Base-by-base conservation (phyloP, 441 rosid genomes). In the Erodium trifolium region DNA sequence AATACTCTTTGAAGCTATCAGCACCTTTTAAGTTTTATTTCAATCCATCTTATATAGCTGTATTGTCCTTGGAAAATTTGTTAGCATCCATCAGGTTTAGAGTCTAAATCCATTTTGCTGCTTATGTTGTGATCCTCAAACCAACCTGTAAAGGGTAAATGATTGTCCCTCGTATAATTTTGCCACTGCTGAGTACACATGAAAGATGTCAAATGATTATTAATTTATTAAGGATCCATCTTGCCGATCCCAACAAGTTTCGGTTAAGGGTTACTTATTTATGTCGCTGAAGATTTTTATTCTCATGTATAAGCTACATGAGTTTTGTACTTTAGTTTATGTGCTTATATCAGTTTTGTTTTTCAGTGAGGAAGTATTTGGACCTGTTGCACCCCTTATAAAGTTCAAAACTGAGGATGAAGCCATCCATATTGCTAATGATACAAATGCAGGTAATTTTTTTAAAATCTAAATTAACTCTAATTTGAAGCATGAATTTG, bases 321-420 rank as follows among this genome's bases (percentile, higher is more conserved):
- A 5, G 17, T 57, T 62, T 14, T 16, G 13, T 11, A 27, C 37
- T 62, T 11, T 10, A 23, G 37, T n/a, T 31, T 17, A 37, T 57
- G 63, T 53, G 47, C n/a, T 66, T 67, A 14, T 45, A 35, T 14
- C 13, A 65, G 5, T 55, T 77, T 35, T 66, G 67, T 75, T 71
- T 39, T 39, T 73, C 82, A 94, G 96, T 74, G 93, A 92, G 84
- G 99, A 94, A 82, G 87, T 90, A 55, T 94, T 92, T 64, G 99
- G 98, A 81, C 99, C 99, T 16, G 97, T 94, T 73, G 98, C 97
- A 55, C 97, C 98, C 19, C 82, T 94, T 45, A 66, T 87, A 81
- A 81, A 80, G 39, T 94, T 94, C 79, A 87, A 81, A 80, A 94
- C 94, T 2, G 98, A 94, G 84, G 94, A 90, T 69, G 99, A 92